Base-by-base conservation (phyloP, 2,329 filamentous ascomycete genomes). In the Chalaropsis thielavioides region DNA sequence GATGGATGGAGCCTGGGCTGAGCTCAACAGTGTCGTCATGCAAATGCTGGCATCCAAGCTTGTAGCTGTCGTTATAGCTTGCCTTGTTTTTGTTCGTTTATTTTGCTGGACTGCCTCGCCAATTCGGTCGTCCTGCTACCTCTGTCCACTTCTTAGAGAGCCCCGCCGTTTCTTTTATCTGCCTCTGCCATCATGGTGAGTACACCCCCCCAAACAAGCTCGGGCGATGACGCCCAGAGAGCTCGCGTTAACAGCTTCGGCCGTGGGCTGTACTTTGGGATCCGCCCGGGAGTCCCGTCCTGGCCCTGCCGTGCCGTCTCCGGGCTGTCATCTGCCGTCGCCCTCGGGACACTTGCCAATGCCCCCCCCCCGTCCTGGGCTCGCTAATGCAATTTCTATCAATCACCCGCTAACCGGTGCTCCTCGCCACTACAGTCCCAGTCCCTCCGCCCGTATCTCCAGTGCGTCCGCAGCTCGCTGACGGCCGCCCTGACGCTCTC, bases 391-490 rank as follows among this genome's bases (percentile, higher is more conserved):
- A 10, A 22, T 51, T 22, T 22, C 3, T 35, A 3, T 7, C 31
- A 35, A 35, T 3, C 31, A 35, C 31, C 31, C 31, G 31, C n/a
- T 51, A 51, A 51, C 46, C 46, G 19, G 11, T 19, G 38, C 22
- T 2, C 40, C 19, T 49, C 63, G 72, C 31, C 19, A 35, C 35
- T 19, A 1, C 69, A 88, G 94, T 96, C 92, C 74, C 92, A 96
- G 91, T 96, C 92, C 70, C 83, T 97, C 73, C 89, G 92, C 69
- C 92, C 92, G 66, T 96, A 97, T 78, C 88, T 96, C 71, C 90
- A 95, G 81, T 95, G 90, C 76, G 94, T 97, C 72, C 90, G 94
- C 72, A 92, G 89, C 74, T 95, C 90, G 73, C 83, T 99, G 73
- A 97, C 92, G 49, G 90, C 92, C 69, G 92, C 94, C 69, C 86